Percentiles rank a stretch among this genome's conserved stretches.
Conservation (phyloP, 805 yeast species). For the Candida ponderosae region DNA sequence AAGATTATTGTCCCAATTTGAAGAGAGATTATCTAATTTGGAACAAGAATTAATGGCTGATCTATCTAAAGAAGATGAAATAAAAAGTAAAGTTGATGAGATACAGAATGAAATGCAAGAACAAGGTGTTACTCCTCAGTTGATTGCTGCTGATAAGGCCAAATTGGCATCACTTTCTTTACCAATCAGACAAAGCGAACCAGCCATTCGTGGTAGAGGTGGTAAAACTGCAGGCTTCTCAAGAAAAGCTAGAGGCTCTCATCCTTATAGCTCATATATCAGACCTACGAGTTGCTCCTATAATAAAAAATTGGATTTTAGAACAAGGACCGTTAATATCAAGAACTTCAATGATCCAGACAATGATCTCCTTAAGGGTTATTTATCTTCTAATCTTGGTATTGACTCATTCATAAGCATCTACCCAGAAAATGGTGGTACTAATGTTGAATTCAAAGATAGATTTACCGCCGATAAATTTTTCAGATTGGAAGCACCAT, state of each 20-base stretch:
- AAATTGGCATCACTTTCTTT: slow-evolving; percentile 4
- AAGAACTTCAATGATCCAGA: slow-evolving; percentile 10
- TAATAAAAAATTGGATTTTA: slow-evolving; percentile 13
- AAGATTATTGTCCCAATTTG: slow-evolving; percentile 26
- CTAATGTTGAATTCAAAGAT: slow-evolving; percentile 13
- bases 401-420: too few species aligned
- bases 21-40: slow-evolving; percentile 15
- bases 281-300: slow-evolving; percentile 4
- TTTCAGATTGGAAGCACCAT: slow-evolving; percentile 6
- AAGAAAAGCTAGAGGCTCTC: background rate
- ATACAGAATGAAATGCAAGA: slow-evolving; percentile 11
- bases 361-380: slow-evolving; percentile 6
- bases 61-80: slow-evolving; percentile 11
- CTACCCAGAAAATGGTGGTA: too few species aligned
- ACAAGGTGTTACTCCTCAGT: slow-evolving; percentile 14
- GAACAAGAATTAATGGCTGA: slow-evolving; percentile 8
- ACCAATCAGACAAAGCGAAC: slow-evolving; percentile 2
- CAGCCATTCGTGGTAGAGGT: slow-evolving; percentile 5
- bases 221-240: background rate
- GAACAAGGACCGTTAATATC: slow-evolving; percentile 15
- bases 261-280: slow-evolving; percentile 9
- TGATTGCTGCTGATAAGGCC: slow-evolving; percentile 13
- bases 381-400: too few species aligned
- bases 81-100: slow-evolving; percentile 1
- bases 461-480: slow-evolving; percentile 18